A percentile compares a stretch with the other conserved stretches of the same genome.
These are phyloP conservation scores for Cinnamomum micranthum DNA, from an alignment of 164 flowering plant genomes.

Conservation along the genomic window DNA sequence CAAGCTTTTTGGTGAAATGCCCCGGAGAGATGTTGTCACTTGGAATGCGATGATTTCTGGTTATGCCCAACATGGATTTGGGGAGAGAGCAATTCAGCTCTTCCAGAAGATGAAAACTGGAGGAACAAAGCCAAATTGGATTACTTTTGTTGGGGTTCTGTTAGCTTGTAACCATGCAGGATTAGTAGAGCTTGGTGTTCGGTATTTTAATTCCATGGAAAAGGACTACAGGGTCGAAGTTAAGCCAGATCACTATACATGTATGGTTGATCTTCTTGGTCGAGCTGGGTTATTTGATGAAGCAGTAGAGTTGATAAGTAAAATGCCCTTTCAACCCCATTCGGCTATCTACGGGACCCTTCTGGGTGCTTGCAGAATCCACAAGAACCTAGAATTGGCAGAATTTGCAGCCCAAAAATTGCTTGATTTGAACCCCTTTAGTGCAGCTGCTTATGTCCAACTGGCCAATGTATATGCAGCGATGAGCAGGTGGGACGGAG, in stretches of 20 bases:
- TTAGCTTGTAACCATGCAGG: slow-evolving; percentile 37
- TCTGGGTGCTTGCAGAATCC: slow-evolving; percentile 32
- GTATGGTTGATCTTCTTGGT: slow-evolving; percentile 37
- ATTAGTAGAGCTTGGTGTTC: slow-evolving; percentile 20
- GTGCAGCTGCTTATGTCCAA: slow-evolving; percentile 49
- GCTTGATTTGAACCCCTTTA: slow-evolving; percentile 21
- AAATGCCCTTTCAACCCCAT: slow-evolving; percentile 25
- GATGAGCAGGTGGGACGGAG: slow-evolving; percentile 49
- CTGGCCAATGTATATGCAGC: slow-evolving; percentile 71
- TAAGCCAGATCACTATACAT: slow-evolving; percentile 27
- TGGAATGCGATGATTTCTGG: slow-evolving; percentile 36
- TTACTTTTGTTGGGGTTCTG: slow-evolving; percentile 29
- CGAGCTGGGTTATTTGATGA: slow-evolving; percentile 27
- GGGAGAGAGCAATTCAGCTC: slow-evolving; percentile 20
- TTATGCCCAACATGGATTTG: slow-evolving; percentile 35
- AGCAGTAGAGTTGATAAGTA: slow-evolving; percentile 21
- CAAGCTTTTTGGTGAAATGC: slow-evolving; percentile 17
- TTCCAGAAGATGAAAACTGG: slow-evolving; percentile 20
- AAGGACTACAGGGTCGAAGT: slow-evolving; percentile 19
- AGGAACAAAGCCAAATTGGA: slow-evolving; percentile 24
- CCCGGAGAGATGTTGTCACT: slow-evolving; percentile 18
- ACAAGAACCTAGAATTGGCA: slow-evolving; percentile 28
- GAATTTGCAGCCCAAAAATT: slow-evolving; percentile 29
- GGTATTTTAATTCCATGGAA: slow-evolving; percentile 24
- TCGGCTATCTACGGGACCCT: slow-evolving; percentile 28